A percentile compares a stretch with the other conserved stretches of the same genome.
Evolutionary conservation across 192 early-diverging fungal genomes (phyloP).

Genomic region (Backusella liffmaniae): DNA sequence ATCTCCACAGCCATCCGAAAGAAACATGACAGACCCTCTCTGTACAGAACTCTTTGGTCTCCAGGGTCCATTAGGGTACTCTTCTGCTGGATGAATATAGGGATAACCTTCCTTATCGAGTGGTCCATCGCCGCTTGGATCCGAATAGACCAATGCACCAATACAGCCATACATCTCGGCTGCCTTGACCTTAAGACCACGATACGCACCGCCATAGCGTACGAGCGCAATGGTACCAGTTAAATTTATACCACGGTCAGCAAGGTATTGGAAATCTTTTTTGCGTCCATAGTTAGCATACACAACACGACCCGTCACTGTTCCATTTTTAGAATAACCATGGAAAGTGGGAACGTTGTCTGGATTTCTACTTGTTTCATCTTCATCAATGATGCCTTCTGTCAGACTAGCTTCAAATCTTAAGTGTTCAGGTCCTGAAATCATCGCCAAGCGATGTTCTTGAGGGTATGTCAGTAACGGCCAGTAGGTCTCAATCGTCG

Average conservation of each 20-base stretch:
- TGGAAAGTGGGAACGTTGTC: conserved; percentile 63
- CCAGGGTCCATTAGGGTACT: conserved; percentile 40
- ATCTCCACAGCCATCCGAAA: conserved; percentile 54
- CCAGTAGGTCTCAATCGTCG: conserved; percentile 57
- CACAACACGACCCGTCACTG: conserved; percentile 54
- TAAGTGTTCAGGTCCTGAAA: conserved; percentile 42
- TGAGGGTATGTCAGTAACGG: conserved; percentile 59
- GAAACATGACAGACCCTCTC: conserved; percentile 55
- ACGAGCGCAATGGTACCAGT: conserved; percentile 55
- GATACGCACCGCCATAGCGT: conserved; percentile 57
- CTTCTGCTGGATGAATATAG: conserved; percentile 12
- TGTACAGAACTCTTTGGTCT: conserved; percentile 57
- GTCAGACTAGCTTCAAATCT: conserved; percentile 51
- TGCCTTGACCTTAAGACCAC: conserved; percentile 60
- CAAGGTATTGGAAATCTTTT: conserved; percentile 54
- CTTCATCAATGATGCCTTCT: conserved; percentile 60
- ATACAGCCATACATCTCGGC: conserved; percentile 54
- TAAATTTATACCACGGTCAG: conserved; percentile 42
- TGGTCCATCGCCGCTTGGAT: conserved; percentile 64
- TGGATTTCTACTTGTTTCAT: conserved; percentile 51
- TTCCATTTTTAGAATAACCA: conserved; percentile 56
- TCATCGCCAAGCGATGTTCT: conserved; percentile 47
- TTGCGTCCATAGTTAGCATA: conserved; percentile 68
- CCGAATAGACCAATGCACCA: conserved; percentile 62
- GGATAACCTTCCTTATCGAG: conserved; percentile 20